These are phyloP conservation scores for Trichoderma endophyticum DNA, from an alignment of 2,329 filamentous ascomycete species.

Conservation along the genomic window DNA sequence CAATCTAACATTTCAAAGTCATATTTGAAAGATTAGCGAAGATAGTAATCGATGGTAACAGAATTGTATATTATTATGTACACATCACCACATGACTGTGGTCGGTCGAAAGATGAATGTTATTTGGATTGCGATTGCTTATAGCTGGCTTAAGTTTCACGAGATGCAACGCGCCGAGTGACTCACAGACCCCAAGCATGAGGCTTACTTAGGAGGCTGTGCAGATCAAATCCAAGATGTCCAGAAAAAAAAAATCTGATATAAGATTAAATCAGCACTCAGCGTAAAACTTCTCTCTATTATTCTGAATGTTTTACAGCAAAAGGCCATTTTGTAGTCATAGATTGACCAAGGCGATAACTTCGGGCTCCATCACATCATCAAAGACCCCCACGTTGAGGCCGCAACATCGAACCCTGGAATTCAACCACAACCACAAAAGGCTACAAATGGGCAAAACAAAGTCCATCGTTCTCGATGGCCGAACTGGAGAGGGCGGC, in stretches of 20 bases:
- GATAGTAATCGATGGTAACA: too few relatives aligned
- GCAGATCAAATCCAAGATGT: background rate
- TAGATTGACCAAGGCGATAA: background rate
- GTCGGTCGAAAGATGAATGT: too few relatives aligned
- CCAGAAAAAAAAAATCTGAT: background rate
- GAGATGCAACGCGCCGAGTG: background rate
- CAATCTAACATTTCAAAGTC: too few relatives aligned
- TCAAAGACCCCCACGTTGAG: background rate
- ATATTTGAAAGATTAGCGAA: too few relatives aligned
- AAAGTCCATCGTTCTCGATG: conserved; percentile 50
- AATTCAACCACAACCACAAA: background rate
- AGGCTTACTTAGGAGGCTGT: conserved; percentile 10
- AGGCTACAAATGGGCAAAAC: conserved; percentile 5
- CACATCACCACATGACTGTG: too few relatives aligned
- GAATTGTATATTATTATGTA: too few relatives aligned
- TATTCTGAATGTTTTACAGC: too few relatives aligned
- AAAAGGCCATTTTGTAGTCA: too few relatives aligned
- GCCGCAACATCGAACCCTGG: background rate
- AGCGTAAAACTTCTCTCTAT: too few relatives aligned
- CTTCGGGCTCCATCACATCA: background rate
- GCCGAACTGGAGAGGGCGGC: conserved; percentile 58
- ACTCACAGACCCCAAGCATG: background rate
- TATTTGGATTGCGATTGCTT: too few relatives aligned
- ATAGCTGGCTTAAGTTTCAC: too few relatives aligned
- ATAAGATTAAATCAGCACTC: background rate